Evolutionary conservation across 2,329 filamentous ascomycete genomes (phyloP).

Genomic region (Coniochaeta sp.): DNA sequence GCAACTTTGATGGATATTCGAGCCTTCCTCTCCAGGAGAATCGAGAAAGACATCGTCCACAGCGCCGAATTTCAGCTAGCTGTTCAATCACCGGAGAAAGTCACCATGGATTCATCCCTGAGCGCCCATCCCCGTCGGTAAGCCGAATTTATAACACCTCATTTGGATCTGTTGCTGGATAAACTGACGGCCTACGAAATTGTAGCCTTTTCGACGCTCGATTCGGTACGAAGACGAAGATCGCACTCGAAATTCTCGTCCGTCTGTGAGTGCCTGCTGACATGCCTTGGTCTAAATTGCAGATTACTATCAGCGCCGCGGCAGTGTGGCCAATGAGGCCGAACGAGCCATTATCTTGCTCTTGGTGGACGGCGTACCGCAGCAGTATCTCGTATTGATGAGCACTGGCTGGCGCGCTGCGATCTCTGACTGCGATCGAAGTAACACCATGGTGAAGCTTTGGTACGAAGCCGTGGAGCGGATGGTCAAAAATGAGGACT

Average conservation of each 20-base stretch:
- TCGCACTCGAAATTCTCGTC: neutral
- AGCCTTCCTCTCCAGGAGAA: too few species aligned
- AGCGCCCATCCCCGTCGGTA: neutral
- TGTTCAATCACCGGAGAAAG: too few species aligned
- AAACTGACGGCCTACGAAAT: neutral
- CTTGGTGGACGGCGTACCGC: neutral
- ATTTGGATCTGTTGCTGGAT: too few species aligned
- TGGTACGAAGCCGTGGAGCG: neutral
- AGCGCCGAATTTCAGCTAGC: too few species aligned
- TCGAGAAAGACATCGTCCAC: too few species aligned
- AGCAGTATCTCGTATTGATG: neutral
- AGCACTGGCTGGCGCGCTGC: neutral
- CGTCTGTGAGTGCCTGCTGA: neutral
- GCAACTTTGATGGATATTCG: too few species aligned
- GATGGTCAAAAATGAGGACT: neutral
- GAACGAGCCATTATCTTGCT: neutral
- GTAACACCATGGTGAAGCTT: neutral
- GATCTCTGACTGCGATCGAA: neutral
- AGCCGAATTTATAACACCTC: neutral
- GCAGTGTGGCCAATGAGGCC: neutral
- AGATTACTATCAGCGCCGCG: neutral
- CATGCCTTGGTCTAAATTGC: neutral
- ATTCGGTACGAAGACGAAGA: neutral
- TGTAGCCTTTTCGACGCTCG: neutral
- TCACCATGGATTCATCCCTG: too few species aligned